Evolutionary conservation across 805 yeast genomes (phyloP).

Genomic region (Lachancea sp.): DNA sequence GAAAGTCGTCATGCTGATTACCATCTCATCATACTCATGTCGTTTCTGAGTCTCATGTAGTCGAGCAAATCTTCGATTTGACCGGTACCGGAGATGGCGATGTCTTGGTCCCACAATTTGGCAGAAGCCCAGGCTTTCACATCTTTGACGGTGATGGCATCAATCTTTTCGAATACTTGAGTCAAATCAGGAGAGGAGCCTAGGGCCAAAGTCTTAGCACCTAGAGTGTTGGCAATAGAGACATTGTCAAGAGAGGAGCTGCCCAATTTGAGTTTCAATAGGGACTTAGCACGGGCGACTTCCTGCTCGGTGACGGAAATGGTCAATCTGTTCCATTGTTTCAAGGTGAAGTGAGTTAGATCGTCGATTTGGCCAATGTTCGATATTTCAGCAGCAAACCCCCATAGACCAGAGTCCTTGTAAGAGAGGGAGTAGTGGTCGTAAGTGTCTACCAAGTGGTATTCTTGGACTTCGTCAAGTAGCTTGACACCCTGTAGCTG

Average conservation of each 20-base stretch:
- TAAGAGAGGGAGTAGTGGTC: conserved; percentile 66
- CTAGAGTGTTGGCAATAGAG: conserved; percentile 51
- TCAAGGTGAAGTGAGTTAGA: conserved; percentile 70
- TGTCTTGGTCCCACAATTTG: conserved; percentile 77
- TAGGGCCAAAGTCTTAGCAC: conserved; percentile 49
- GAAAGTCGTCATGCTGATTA: conserved; percentile 21
- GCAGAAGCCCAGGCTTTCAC: conserved; percentile 69
- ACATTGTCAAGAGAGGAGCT: conserved; percentile 42
- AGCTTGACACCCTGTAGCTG: conserved; percentile 61
- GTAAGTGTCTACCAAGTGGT: conserved; percentile 66
- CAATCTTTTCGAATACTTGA: conserved; percentile 57
- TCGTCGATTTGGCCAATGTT: conserved; percentile 62
- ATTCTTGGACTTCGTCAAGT: conserved; percentile 60
- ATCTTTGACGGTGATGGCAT: conserved; percentile 52
- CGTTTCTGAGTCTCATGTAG: conserved; percentile 81
- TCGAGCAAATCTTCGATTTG: conserved; percentile 80
- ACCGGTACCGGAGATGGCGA: conserved; percentile 79
- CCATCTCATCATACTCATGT: conserved; percentile 87
- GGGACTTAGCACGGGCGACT: conserved; percentile 69
- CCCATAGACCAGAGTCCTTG: conserved; percentile 81
- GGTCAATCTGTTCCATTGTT: conserved; percentile 83
- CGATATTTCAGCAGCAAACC: conserved; percentile 61
- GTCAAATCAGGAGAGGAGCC: conserved; percentile 58
- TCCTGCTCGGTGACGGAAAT: conserved; percentile 70
- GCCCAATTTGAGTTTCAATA: conserved; percentile 59